phyloP scores from a whole-genome alignment of 2,329 filamentous ascomycete genomes.

The Nemania sp. region DNA sequence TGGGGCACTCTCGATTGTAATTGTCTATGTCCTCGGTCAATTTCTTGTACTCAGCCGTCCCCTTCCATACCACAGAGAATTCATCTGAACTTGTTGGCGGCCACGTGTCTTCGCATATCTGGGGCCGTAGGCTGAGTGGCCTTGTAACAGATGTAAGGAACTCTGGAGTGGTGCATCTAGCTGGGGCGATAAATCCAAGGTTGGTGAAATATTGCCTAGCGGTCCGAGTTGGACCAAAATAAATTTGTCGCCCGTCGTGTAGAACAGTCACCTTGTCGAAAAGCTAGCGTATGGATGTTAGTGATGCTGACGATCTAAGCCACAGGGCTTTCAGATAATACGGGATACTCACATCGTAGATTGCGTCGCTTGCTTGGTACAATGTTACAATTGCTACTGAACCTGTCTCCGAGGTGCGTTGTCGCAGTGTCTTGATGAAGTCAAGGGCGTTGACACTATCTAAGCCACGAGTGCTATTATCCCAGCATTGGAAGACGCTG shows the following conservation, averaged over 20 bases:
- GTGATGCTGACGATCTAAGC: no score
- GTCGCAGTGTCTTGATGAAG: not conserved
- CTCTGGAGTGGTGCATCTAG: constrained; percentile 69
- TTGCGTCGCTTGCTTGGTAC: constrained; percentile 67
- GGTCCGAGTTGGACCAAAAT: constrained; percentile 68
- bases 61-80: no score
- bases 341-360: no score
- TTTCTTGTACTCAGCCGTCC: no score
- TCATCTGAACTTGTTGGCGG: no score
- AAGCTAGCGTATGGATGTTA: constrained; percentile 67
- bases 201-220: constrained; percentile 73
- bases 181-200: constrained; percentile 72
- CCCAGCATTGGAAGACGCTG: constrained; percentile 65
- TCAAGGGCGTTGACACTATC: constrained; percentile 74
- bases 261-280: constrained; percentile 69
- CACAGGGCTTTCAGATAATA: constrained; percentile 56
- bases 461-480: constrained; percentile 78
- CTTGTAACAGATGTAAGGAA: constrained; percentile 76
- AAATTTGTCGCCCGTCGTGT: constrained; percentile 71
- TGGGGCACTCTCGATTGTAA: no score
- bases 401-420: constrained; percentile 71
- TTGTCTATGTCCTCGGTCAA: no score
- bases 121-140: no score
- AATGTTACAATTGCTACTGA: constrained; percentile 62
- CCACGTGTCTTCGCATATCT: no score